phyloP scores from a whole-genome alignment of 768 basidiomycete genomes.

The Mycena floridula region DNA sequence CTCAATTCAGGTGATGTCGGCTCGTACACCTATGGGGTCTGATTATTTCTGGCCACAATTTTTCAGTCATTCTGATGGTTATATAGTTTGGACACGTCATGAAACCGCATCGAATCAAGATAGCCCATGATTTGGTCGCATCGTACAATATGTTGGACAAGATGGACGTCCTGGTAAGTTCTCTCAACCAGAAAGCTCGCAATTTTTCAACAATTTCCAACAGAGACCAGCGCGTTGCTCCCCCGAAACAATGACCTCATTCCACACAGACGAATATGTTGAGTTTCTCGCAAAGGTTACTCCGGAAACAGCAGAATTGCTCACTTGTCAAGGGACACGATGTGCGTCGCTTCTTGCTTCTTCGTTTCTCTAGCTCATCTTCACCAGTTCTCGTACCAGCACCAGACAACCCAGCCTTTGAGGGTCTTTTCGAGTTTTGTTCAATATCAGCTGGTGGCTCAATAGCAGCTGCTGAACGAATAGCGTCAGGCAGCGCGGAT shows the following conservation, averaged over 20 bases:
- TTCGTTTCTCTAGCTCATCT: background rate
- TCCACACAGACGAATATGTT: conserved; percentile 98
- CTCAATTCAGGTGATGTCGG: conserved; percentile 54
- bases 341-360: conserved; percentile 47
- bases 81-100: conserved; percentile 90
- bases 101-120: conserved; percentile 93
- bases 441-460: conserved; percentile 95
- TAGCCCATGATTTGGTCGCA: conserved; percentile 87
- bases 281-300: conserved; percentile 85
- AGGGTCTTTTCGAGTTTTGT: conserved; percentile 95
- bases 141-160: conserved; percentile 92
- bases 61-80: conserved; percentile 73
- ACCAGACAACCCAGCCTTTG: conserved; percentile 95
- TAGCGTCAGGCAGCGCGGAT: conserved; percentile 74
- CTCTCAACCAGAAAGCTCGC: background rate
- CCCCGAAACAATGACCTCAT: conserved; percentile 78
- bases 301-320: conserved; percentile 83
- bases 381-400: conserved; percentile 31
- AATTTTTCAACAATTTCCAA: background rate
- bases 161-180: conserved; percentile 83
- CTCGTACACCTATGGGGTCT: too few species aligned
- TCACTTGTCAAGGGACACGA: conserved; percentile 79
- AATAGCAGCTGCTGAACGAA: conserved; percentile 75
- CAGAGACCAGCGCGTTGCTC: conserved; percentile 69
- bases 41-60: too few species aligned